These are phyloP conservation scores for Xylaria hypoxylon DNA, from an alignment of 2,329 filamentous ascomycete species.

Conservation along the genomic window DNA sequence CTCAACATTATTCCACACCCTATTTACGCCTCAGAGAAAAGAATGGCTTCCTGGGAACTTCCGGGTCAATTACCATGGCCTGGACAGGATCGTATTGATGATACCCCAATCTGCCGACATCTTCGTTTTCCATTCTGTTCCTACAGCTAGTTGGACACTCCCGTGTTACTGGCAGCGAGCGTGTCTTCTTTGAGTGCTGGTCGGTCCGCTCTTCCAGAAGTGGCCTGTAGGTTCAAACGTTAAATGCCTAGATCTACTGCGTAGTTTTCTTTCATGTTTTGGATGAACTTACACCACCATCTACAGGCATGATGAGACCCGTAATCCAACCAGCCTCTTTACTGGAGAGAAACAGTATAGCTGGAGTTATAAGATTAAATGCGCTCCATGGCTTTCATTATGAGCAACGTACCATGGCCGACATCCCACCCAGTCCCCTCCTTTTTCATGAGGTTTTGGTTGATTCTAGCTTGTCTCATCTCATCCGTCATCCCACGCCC, in stretches of 20 bases:
- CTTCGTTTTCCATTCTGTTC: no score
- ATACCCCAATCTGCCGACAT: no score
- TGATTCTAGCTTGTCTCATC: slow-evolving; percentile 45
- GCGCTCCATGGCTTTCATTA: neutral
- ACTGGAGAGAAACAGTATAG: slow-evolving; percentile 45
- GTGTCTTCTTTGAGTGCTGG: slow-evolving; percentile 2
- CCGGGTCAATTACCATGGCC: no score
- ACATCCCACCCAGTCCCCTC: slow-evolving; percentile 49
- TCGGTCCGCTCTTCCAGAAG: neutral
- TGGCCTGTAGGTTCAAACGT: neutral
- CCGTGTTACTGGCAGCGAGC: neutral
- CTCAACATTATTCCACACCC: no score
- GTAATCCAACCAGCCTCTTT: slow-evolving; percentile 50
- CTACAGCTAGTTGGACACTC: neutral
- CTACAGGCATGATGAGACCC: slow-evolving; percentile 47
- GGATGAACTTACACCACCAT: slow-evolving; percentile 44
- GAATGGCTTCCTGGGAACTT: no score
- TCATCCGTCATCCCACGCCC: slow-evolving; percentile 47
- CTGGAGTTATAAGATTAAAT: slow-evolving; percentile 27
- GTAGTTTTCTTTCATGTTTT: neutral
- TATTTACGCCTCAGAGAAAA: no score
- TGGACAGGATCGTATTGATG: no score
- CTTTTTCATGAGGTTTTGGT: slow-evolving; percentile 46
- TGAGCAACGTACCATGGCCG: slow-evolving; percentile 42
- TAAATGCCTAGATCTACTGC: neutral